Base-by-base conservation (phyloP, 2,329 filamentous ascomycete genomes). In the Scytalidium lignicola region DNA sequence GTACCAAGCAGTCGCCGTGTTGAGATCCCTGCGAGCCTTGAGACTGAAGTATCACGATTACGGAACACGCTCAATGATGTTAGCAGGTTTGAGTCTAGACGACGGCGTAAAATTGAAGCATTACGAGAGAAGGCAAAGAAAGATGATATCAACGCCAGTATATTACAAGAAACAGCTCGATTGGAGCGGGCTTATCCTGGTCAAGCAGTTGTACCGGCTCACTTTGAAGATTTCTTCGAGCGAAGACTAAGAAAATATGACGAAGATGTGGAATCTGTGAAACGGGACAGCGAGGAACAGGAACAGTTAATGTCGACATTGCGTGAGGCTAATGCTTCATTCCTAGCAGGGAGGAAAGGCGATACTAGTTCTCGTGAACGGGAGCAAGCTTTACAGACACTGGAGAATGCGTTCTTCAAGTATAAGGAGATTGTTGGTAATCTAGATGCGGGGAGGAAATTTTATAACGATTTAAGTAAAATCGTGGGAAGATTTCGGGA, bases 351-450 rank as follows among this genome's bases (percentile, higher is more conserved):
- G 3, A 87, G 74, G n/a, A 74, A 74, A 28, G 72, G 73, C 15
- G 78, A 78, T 42, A 75, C 77, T 0, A 81, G 79, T 5, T 80
- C 76, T 2, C 79, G 76, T 52, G 90, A 95, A 62, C 82, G 93
- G 13, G 92, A 97, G 65, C 80, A 86, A 57, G 90, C 90, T 0
- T 70, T 99, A 44, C 93, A 99, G 67, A 83, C 80, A 53, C 74
- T 99, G 9, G 92, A 97, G 66, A 90, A 88, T 55, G 92, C 90
- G 1, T 97, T 95, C 65, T 83, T 90, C 67, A 95, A 92, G 69
- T 97, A 97, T 73, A 96, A 96, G 70, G 92, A 99, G 66, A 89
- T 97, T 49, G 83, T 96, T 50, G 88, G 82, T 56, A 96, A 97
- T 63, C 76, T 96, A 2, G 92, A 97, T 56, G 88, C 87, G 0